A percentile compares a stretch with the other conserved stretches of the same genome.
Evolutionary conservation across 2,329 filamentous ascomycete species (phyloP).

Genomic region (Akanthomyces uredinophilus): DNA sequence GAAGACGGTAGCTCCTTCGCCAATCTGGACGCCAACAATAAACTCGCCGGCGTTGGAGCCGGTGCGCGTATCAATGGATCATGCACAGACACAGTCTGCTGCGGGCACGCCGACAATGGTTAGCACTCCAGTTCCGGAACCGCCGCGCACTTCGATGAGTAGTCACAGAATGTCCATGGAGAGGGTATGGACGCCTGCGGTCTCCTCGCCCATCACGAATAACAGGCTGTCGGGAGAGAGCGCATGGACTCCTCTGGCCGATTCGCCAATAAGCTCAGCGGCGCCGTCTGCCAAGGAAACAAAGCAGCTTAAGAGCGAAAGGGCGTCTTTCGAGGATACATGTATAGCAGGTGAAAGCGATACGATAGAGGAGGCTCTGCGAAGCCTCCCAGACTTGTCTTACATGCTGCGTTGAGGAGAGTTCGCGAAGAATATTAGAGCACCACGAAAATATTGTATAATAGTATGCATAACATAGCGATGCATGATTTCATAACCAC

Average conservation of each 20-base stretch:
- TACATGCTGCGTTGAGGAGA: constrained; percentile 15
- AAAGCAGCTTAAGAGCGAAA: neutral
- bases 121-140: neutral
- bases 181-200: neutral
- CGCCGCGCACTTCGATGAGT: neutral
- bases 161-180: neutral
- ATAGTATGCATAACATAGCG: constrained; percentile 1
- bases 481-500: neutral
- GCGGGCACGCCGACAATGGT: neutral
- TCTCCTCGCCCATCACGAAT: neutral
- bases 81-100: neutral
- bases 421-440: neutral
- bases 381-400: constrained; percentile 12
- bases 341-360: neutral
- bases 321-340: neutral
- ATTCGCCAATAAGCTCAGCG: neutral
- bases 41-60: neutral
- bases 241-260: neutral
- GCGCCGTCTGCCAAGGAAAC: neutral
- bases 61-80: neutral
- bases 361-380: constrained; percentile 1
- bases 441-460: neutral
- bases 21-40: constrained; percentile 3
- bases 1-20: neutral
- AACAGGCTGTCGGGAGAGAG: neutral